phyloP scores from a whole-genome alignment of 495 filamentous ascomycete genomes.

The Extremus antarcticus region DNA sequence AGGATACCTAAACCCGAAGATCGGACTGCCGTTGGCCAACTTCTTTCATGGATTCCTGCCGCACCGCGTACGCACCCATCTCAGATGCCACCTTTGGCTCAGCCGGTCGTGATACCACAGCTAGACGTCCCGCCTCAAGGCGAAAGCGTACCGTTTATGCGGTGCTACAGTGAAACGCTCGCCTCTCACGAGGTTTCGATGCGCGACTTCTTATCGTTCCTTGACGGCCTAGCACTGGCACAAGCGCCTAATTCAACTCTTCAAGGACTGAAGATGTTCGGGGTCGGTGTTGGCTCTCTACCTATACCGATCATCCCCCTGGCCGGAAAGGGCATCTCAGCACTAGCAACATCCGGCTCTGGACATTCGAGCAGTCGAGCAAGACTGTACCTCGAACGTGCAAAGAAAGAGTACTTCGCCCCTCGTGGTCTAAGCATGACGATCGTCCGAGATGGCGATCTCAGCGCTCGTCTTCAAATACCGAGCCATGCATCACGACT shows the following conservation, averaged over 20 bases:
- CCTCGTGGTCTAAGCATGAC: slow-evolving; percentile 1
- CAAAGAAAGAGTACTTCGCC: slow-evolving; percentile 8
- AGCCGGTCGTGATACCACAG: slow-evolving; percentile 6
- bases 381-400: slow-evolving; percentile 1
- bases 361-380: slow-evolving; percentile 2
- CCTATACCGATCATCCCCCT: not conserved
- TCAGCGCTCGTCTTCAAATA: not conserved
- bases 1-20: slow-evolving; percentile 3
- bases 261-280: slow-evolving; percentile 2
- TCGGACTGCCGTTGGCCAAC: slow-evolving; percentile 2
- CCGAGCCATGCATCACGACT: not conserved
- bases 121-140: slow-evolving; percentile 10
- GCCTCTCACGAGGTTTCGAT: slow-evolving; percentile 6
- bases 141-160: slow-evolving; percentile 8
- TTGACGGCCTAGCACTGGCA: slow-evolving; percentile 8
- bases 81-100: slow-evolving; percentile 2
- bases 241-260: slow-evolving; percentile 5
- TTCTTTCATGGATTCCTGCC: slow-evolving; percentile 5
- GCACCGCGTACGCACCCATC: not conserved
- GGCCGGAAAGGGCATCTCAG: slow-evolving; percentile 1
- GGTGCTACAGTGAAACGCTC: slow-evolving; percentile 9
- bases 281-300: not conserved
- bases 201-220: slow-evolving; percentile 7
- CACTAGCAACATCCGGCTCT: slow-evolving; percentile 2
- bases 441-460: slow-evolving; percentile 7